A percentile compares a stretch with the other conserved stretches of the same genome.
Evolutionary conservation across 2,329 filamentous ascomycete species (phyloP).

Genomic region (Pestalotiopsis sp.): DNA sequence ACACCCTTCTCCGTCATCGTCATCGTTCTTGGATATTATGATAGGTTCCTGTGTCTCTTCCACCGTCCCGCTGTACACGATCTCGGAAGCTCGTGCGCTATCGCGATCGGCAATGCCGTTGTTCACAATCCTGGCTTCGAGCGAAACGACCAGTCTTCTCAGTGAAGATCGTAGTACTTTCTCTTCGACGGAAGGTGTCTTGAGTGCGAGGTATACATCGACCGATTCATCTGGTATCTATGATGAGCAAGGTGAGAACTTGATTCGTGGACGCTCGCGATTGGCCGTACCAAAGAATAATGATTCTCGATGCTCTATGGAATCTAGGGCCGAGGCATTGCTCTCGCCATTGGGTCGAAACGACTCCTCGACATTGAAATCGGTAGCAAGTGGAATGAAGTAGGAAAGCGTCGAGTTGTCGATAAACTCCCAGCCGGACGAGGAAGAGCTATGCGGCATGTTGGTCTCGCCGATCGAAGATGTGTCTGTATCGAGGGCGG

Average conservation of each 20-base stretch:
- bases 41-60: constrained; percentile 53
- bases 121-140: constrained; percentile 70
- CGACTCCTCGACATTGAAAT: constrained; percentile 55
- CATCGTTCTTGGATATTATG: constrained; percentile 43
- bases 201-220: constrained; percentile 68
- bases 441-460: not conserved
- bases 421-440: constrained; percentile 44
- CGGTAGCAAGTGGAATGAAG: constrained; percentile 59
- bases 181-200: constrained; percentile 63
- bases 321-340: constrained; percentile 52
- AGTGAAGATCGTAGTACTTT: constrained; percentile 60
- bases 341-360: constrained; percentile 46
- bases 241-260: constrained; percentile 49
- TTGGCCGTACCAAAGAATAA: constrained; percentile 70
- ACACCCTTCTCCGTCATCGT: constrained; percentile 22
- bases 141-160: constrained; percentile 62
- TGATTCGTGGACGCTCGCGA: constrained; percentile 28
- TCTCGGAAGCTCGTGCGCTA: constrained; percentile 53
- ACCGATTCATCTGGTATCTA: constrained; percentile 72
- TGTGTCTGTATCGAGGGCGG: not conserved
- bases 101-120: constrained; percentile 51
- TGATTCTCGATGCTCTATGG: constrained; percentile 63
- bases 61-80: constrained; percentile 60
- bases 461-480: not conserved
- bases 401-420: constrained; percentile 63